These are phyloP conservation scores for Nakazawaea pomicola DNA, from an alignment of 805 yeast genomes.

Conservation along the genomic window DNA sequence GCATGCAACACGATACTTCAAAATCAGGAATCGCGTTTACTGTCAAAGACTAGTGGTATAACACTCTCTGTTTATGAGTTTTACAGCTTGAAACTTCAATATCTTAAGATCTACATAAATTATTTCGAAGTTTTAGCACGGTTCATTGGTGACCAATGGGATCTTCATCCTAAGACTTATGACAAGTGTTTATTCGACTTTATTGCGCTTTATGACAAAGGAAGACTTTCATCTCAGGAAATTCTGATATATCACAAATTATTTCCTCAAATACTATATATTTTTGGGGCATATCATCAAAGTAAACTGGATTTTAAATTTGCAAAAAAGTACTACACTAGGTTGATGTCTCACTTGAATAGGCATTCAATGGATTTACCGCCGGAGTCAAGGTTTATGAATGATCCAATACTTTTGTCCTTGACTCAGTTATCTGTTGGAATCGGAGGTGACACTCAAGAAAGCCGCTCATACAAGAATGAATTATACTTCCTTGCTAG, in stretches of 20 bases:
- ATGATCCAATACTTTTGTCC: slow-evolving; percentile 11
- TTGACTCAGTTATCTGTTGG: slow-evolving; percentile 20
- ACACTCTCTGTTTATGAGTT: slow-evolving; percentile 21
- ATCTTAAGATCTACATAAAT: slow-evolving; percentile 24
- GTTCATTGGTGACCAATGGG: slow-evolving; percentile 26
- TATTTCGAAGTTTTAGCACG: slow-evolving; percentile 34
- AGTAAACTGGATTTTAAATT: slow-evolving; percentile 28
- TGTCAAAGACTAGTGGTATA: slow-evolving; percentile 2
- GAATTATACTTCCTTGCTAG: slow-evolving; percentile 28
- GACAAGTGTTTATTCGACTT: slow-evolving; percentile 26
- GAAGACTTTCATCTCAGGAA: slow-evolving; percentile 34
- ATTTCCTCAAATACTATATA: slow-evolving; percentile 32
- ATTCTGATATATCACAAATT: slow-evolving; percentile 30
- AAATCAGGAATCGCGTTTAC: slow-evolving; percentile 19
- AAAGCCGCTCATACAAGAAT: slow-evolving; percentile 18
- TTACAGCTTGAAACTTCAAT: slow-evolving; percentile 25
- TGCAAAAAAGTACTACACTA: slow-evolving; percentile 35
- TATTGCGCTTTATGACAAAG: slow-evolving; percentile 30
- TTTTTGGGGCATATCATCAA: slow-evolving; percentile 37
- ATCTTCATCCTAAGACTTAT: slow-evolving; percentile 4
- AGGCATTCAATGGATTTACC: background rate
- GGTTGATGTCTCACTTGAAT: slow-evolving; percentile 24
- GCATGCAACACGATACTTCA: slow-evolving; percentile 31
- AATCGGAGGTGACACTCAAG: slow-evolving; percentile 22
- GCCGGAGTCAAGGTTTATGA: slow-evolving; percentile 1